These are phyloP conservation scores for Plantago major DNA, from an alignment of 257 asterid genomes.

Conservation along the genomic window DNA sequence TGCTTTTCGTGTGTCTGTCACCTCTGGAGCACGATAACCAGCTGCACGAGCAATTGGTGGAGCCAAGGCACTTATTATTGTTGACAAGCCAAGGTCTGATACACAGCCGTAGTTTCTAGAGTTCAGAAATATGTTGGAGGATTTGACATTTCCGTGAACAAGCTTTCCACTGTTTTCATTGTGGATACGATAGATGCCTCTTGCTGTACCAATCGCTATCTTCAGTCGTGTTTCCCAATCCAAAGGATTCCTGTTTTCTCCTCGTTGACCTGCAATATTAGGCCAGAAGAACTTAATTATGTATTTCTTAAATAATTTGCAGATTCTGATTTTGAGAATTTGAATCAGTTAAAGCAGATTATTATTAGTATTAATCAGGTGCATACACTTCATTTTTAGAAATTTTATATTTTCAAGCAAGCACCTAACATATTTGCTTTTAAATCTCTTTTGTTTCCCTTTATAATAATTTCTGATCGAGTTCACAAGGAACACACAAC, in stretches of 20 bases:
- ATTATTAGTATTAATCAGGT: too few species aligned
- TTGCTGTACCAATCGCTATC: conserved; percentile 70
- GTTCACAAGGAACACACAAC: too few species aligned
- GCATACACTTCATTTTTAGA: too few species aligned
- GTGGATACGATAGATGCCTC: conserved; percentile 70
- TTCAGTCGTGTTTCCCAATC: conserved; percentile 68
- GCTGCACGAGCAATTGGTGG: conserved; percentile 67
- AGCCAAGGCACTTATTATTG: conserved; percentile 59
- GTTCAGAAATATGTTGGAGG: conserved; percentile 70
- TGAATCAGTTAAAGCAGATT: too few species aligned
- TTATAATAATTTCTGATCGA: too few species aligned
- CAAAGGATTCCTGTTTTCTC: conserved; percentile 43
- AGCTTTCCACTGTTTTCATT: conserved; percentile 55
- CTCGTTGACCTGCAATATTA: conserved; percentile 38
- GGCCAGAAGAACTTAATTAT: not conserved
- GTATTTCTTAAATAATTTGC: not conserved
- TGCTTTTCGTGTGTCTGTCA: conserved; percentile 60
- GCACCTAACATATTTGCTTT: too few species aligned
- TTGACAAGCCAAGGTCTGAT: conserved; percentile 67
- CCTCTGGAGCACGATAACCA: conserved; percentile 81
- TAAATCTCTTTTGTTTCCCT: too few species aligned
- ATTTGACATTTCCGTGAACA: conserved; percentile 74
- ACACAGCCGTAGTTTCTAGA: conserved; percentile 54
- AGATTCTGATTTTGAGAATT: too few species aligned
- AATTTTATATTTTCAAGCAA: too few species aligned